Evolutionary conservation across 768 basidiomycete genomes (phyloP).

Genomic region (Lactifluus pinguis): DNA sequence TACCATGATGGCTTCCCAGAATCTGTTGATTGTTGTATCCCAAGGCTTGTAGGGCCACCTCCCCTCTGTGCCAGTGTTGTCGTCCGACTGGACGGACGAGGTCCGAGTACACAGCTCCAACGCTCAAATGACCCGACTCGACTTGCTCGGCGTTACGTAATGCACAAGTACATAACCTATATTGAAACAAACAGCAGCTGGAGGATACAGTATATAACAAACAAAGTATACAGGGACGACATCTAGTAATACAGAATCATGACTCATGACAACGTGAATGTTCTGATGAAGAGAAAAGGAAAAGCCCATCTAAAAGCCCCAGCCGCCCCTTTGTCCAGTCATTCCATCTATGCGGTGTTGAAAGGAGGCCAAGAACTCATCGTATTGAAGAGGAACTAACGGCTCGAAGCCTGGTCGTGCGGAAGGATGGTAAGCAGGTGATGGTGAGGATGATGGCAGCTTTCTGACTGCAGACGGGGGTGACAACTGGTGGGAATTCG

Average conservation of each 20-base stretch:
- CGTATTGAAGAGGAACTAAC: not conserved
- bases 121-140: not conserved
- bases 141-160: not conserved
- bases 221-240: not conserved
- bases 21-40: not conserved
- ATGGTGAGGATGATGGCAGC: not conserved
- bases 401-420: not conserved
- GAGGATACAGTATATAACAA: not conserved
- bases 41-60: not conserved
- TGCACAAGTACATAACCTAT: too few species aligned
- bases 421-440: not conserved
- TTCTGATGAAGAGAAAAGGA: not conserved
- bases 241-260: not conserved
- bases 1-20: not conserved
- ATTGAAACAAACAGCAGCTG: not conserved
- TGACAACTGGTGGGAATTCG: not conserved
- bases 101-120: not conserved
- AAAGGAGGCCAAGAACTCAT: constrained; percentile 13
- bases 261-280: not conserved
- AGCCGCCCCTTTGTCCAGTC: constrained; percentile 14
- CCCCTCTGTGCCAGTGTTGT: not conserved
- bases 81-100: not conserved
- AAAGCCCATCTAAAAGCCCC: constrained; percentile 4
- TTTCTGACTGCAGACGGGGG: not conserved
- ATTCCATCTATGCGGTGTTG: constrained; percentile 12